Base-by-base conservation (phyloP, 805 yeast genomes). In the Ogataea paradorogensis region DNA sequence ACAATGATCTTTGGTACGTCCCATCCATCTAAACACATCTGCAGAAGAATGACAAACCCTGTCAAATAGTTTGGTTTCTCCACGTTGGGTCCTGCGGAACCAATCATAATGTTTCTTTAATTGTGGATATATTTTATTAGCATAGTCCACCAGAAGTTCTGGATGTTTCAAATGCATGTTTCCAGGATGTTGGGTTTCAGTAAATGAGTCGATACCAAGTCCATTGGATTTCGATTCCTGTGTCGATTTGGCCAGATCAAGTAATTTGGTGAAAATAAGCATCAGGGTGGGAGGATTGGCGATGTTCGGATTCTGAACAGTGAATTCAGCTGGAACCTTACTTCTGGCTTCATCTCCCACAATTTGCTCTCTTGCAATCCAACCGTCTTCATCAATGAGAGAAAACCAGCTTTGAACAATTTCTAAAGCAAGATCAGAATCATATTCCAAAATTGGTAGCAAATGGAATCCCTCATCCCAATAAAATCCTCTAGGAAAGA, bases 401-500 rank as follows among this genome's bases (percentile, higher is more conserved):
- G 73, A 62, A 58, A 91, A 86, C 99, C 99, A 93, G 36, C 95
- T 84, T 55, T 81, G 73, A 42, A 90, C 58, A 13, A 93, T 81
- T 48, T 87, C 93, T 45, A 89, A 68, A 0, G 80, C 86, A 30
- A 90, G 67, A 55, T 87, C 95, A 11, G 85, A 72, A 62, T 93
- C 98, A 58, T 83, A 90, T 33, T 83, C 82, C 51, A 85, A 62
- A 27, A 93, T 67, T 7, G 95, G 95, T 28, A 90, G 67, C 44
- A 91, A 68, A 60, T 91, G 96, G 63, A 93, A 93, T 0, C 99
- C 99, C 64, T 93, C 99, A 63, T 93, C 99, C 99, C 99, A 93
- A 57, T 86, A 88, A 56, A 93, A 93, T 0, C 99, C 99, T 47
- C 99, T 74, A 3, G 99, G 98, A 63, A 93, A 93, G 56, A 86